Evolutionary conservation across 1,139 yeast species (phyloP).

Genomic region (Zygoascus sp.): DNA sequence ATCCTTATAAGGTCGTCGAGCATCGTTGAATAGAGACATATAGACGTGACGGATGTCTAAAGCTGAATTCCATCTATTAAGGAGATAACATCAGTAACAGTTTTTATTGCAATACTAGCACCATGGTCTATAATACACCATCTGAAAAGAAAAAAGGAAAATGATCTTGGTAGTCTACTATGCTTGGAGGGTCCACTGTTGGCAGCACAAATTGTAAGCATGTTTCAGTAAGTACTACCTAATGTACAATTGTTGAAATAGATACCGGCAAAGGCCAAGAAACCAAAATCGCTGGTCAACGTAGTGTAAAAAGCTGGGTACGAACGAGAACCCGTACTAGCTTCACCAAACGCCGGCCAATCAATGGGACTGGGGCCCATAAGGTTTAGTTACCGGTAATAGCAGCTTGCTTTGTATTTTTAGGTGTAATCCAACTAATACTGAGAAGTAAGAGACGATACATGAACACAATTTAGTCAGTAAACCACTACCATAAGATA

Average conservation of each 20-base stretch:
- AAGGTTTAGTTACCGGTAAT: conserved; percentile 55
- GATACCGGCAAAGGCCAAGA: conserved; percentile 38
- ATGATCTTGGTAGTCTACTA: conserved; percentile 36
- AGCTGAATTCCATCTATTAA: conserved; percentile 28
- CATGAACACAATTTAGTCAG: conserved; percentile 49
- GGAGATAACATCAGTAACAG: conserved; percentile 47
- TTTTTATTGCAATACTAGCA: conserved; percentile 27
- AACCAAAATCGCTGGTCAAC: conserved; percentile 42
- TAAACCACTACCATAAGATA: conserved; percentile 54
- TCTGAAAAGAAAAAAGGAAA: conserved; percentile 46
- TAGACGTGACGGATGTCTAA: conserved; percentile 14
- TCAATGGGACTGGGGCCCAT: conserved; percentile 58
- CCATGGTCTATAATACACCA: conserved; percentile 37
- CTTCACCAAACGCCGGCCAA: conserved; percentile 42
- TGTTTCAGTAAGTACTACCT: conserved; percentile 52
- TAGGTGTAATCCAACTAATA: conserved; percentile 56
- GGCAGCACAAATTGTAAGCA: conserved; percentile 42
- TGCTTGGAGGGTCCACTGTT: conserved; percentile 45
- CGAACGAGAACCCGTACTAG: conserved; percentile 41
- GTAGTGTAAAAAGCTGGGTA: conserved; percentile 42
- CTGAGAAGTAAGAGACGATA: conserved; percentile 46
- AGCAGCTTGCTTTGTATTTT: conserved; percentile 50
- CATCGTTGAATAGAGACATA: conserved; percentile 17
- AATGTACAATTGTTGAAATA: conserved; percentile 52
- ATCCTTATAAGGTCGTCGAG: conserved; percentile 39